Conservation (phyloP, 768 basidiomycete genomes). For the Grammothele lineata region DNA sequence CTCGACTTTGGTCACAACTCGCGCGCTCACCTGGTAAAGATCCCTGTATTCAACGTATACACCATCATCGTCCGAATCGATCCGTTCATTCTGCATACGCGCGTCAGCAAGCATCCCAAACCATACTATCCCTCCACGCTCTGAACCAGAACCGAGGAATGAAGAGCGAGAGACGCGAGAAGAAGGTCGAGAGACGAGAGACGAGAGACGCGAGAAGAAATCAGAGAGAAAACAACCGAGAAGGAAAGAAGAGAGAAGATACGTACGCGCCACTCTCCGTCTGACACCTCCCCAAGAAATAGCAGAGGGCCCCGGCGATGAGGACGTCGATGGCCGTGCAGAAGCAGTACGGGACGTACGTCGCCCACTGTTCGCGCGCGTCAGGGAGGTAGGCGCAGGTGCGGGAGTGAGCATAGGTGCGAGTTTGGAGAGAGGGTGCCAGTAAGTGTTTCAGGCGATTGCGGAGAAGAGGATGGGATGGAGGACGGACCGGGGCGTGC, state of each 20-base stretch:
- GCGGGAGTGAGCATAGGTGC: no score
- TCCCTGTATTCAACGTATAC: slow-evolving; percentile 19
- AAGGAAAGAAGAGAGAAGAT: not conserved
- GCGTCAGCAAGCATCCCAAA: not conserved
- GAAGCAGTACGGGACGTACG: slow-evolving; percentile 10
- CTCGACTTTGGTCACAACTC: not conserved
- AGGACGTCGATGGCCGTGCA: slow-evolving; percentile 13
- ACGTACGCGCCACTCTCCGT: slow-evolving; percentile 9
- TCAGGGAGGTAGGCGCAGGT: no score
- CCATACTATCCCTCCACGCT: no score
- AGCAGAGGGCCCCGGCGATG: slow-evolving; percentile 17
- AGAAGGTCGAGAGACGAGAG: no score
- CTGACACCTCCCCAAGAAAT: slow-evolving; percentile 15
- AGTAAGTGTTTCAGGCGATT: no score
- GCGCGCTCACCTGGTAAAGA: slow-evolving; percentile 12
- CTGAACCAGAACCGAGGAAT: no score
- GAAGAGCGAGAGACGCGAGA: no score
- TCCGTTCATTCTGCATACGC: slow-evolving; percentile 12
- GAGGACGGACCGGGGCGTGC: slow-evolving; percentile 2
- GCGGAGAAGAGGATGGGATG: not conserved
- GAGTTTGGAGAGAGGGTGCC: no score
- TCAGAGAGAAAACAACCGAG: no score
- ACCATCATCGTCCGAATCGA: slow-evolving; percentile 14
- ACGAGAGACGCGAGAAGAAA: no score
- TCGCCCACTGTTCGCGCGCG: slow-evolving; percentile 14